A percentile compares a stretch with the other conserved stretches of the same genome.
phyloP scores from a whole-genome alignment of 805 yeast genomes.

The Zygoascus tannicola region DNA sequence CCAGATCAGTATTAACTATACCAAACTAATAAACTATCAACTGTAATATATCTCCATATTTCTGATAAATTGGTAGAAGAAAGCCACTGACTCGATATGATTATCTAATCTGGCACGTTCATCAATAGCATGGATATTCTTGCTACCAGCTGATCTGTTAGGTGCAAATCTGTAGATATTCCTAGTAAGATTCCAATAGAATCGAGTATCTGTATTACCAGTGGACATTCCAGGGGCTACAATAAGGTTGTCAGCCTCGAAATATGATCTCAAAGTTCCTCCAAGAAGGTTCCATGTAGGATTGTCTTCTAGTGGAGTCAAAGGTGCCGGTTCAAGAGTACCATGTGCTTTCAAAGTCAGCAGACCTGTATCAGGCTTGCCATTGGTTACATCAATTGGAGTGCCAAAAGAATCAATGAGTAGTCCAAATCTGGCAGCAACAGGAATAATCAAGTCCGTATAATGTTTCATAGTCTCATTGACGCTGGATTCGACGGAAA shows the following conservation, averaged over 20 bases:
- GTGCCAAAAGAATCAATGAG: slow-evolving; percentile 33
- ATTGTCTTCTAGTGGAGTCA: slow-evolving; percentile 28
- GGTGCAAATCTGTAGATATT: slow-evolving; percentile 56
- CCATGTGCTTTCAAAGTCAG: slow-evolving; percentile 30
- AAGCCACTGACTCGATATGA: slow-evolving; percentile 36
- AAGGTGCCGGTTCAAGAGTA: slow-evolving; percentile 42
- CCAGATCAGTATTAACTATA: no score
- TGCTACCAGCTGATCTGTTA: slow-evolving; percentile 19
- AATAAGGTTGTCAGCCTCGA: slow-evolving; percentile 29
- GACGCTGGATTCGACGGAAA: slow-evolving; percentile 46
- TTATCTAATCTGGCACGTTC: slow-evolving; percentile 44
- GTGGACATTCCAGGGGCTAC: slow-evolving; percentile 53
- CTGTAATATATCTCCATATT: slow-evolving; percentile 9
- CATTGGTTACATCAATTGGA: background rate
- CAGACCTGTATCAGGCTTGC: slow-evolving; percentile 29
- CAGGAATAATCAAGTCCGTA: slow-evolving; percentile 28
- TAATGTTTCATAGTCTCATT: slow-evolving; percentile 31
- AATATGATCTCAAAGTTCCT: slow-evolving; percentile 52
- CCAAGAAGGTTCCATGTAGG: slow-evolving; percentile 43
- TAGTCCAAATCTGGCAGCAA: slow-evolving; percentile 39
- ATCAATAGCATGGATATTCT: slow-evolving; percentile 49
- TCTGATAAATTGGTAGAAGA: slow-evolving; percentile 27
- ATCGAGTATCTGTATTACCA: slow-evolving; percentile 60
- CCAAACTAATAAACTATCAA: no score
- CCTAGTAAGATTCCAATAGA: slow-evolving; percentile 50